phyloP scores from a whole-genome alignment of 2,329 filamentous ascomycete species.

The Sporothrix sp. region DNA sequence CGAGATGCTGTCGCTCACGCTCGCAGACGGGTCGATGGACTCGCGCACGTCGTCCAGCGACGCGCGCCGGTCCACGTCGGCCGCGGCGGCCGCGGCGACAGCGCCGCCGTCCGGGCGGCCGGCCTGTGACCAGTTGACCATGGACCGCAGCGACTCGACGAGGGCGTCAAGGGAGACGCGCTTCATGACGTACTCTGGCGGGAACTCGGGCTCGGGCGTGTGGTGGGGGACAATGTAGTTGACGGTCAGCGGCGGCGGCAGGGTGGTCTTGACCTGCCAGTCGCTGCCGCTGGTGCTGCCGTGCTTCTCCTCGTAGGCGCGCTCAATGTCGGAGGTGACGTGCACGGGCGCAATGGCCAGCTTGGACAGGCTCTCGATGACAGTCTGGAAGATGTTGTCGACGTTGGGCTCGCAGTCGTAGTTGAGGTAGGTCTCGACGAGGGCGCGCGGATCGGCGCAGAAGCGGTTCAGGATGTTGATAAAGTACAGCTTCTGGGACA shows the following conservation, averaged over 20 bases:
- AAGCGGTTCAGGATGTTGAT: conserved; percentile 76
- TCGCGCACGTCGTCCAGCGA: conserved; percentile 51
- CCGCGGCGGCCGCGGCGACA: conserved; percentile 24
- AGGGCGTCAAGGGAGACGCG: conserved; percentile 79
- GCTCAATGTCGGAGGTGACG: conserved; percentile 68
- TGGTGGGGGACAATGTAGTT: conserved; percentile 56
- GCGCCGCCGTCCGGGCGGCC: conserved; percentile 48
- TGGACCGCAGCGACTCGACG: conserved; percentile 76
- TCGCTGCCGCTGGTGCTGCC: conserved; percentile 54
- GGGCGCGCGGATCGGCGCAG: conserved; percentile 71
- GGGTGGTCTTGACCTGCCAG: conserved; percentile 76
- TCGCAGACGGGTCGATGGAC: conserved; percentile 63
- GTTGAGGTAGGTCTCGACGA: conserved; percentile 95
- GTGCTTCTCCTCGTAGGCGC: conserved; percentile 74
- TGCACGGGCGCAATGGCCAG: conserved; percentile 71
- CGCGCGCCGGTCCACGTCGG: conserved; percentile 41
- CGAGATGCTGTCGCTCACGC: conserved; percentile 49
- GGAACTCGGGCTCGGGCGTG: conserved; percentile 60
- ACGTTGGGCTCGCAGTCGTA: conserved; percentile 95
- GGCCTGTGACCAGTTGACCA: conserved; percentile 80
- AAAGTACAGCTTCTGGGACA: conserved; percentile 88
- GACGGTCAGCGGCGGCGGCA: conserved; percentile 79
- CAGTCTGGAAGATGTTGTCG: conserved; percentile 92
- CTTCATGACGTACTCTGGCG: conserved; percentile 85
- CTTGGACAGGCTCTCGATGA: conserved; percentile 87